Base-by-base conservation (phyloP, 345 rosid species). In the Lepidium aucheri region DNA sequence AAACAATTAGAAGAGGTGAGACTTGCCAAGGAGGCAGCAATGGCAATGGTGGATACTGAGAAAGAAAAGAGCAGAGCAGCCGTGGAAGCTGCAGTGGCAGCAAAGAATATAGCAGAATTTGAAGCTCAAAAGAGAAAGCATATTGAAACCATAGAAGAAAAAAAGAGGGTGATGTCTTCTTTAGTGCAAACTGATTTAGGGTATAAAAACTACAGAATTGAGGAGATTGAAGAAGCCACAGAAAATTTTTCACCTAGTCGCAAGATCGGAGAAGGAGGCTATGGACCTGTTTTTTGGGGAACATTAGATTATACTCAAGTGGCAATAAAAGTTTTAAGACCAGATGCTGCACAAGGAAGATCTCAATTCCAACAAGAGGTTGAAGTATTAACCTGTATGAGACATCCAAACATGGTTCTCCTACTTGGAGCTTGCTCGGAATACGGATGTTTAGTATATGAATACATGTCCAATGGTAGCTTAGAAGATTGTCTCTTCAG, bases 391-490 rank as follows among this genome's bases (percentile, higher is more conserved):
- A 78, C 90, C 38, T 77, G 79, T 82, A 93, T 90, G 65, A 76
- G 96, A 45, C 97, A 93, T 76, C 95, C 97, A 51, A 93, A 90
- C 81, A 86, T 93, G 97, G 98, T 93, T 69, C 92, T 88, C 40
- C 82, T 90, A n/a, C 78, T 93, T 5, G 98, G 97, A 24, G 98
- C 97, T 9, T 88, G 97, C 73, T 89, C 92, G 0, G 86, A 93
- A 66, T 85, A 79, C 20, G 97, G 98, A 22, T 90, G 98, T 74
- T 75, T 93, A 57, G 96, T 88, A 56, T 93, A 93, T 1, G 91
- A 90, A 72, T 75, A 86, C 82, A 86, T 93, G 97, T 84, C 96
- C 35, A 90, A 86, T 55, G 97, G 98, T 40, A 88, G 97, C 77
- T 79, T 93, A 70, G 97, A 93, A 2, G 99, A 90, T 74, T 69